Evolutionary conservation across 192 early-diverging fungal genomes (phyloP).

Genomic region (Backusella parvicylindrica): DNA sequence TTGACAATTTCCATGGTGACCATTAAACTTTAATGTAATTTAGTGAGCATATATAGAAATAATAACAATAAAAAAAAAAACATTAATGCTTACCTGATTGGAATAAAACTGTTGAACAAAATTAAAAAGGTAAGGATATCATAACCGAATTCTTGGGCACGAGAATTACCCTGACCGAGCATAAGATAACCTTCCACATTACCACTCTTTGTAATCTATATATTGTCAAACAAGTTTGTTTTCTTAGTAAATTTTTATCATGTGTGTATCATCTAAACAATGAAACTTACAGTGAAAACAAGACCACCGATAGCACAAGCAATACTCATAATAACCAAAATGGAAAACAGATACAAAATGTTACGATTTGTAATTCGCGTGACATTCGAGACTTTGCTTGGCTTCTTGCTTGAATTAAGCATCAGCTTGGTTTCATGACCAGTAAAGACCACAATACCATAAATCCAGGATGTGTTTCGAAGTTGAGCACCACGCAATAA

Average conservation of each 20-base stretch:
- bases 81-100: slow-evolving; percentile 63
- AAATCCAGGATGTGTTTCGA: slow-evolving; percentile 93
- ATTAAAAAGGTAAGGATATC: slow-evolving; percentile 97
- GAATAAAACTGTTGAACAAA: slow-evolving; percentile 98
- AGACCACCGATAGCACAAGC: slow-evolving; percentile 85
- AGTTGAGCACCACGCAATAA: slow-evolving; percentile 90
- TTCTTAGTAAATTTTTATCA: background rate
- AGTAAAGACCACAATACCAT: slow-evolving; percentile 91
- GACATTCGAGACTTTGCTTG: slow-evolving; percentile 89
- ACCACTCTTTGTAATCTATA: slow-evolving; percentile 35
- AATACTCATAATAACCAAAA: slow-evolving; percentile 81
- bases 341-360: slow-evolving; percentile 89
- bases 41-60: background rate
- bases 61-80: background rate
- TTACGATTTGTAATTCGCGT: slow-evolving; percentile 89
- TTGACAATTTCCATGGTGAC: slow-evolving; percentile 99
- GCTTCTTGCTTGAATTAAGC: slow-evolving; percentile 89
- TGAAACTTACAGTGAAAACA: slow-evolving; percentile 45
- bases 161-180: slow-evolving; percentile 10
- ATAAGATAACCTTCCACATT: slow-evolving; percentile 42
- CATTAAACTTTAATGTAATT: slow-evolving; percentile 69
- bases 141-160: slow-evolving; percentile 63
- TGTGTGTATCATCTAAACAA: background rate
- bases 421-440: slow-evolving; percentile 98
- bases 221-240: too few relatives aligned